Conservation (phyloP, 352 stramenopile genomes). For the Globisporangium spiculum region DNA sequence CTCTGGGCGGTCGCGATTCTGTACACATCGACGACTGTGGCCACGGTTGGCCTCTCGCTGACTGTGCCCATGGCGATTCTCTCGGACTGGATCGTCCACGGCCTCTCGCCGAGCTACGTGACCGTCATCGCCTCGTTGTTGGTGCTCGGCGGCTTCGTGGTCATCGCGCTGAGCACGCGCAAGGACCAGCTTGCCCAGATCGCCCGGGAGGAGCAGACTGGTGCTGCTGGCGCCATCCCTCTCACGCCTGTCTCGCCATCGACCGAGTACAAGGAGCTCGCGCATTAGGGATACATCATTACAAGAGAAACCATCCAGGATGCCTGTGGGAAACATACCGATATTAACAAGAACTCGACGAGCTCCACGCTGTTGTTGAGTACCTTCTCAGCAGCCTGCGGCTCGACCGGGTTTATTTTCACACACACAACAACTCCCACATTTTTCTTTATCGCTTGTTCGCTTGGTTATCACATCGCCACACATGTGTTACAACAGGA, state of each 20-base stretch:
- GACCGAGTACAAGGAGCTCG: slow-evolving; percentile 31
- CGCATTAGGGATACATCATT: slow-evolving; percentile 18
- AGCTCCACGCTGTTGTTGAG: slow-evolving; percentile 9
- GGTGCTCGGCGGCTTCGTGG: slow-evolving; percentile 71
- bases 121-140: slow-evolving; percentile 59
- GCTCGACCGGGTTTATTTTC: slow-evolving; percentile 1
- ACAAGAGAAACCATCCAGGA: neutral
- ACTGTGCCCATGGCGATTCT: slow-evolving; percentile 95
- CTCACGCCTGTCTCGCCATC: slow-evolving; percentile 27
- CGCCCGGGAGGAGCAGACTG: neutral
- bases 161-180: slow-evolving; percentile 55
- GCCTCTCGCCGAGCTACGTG: slow-evolving; percentile 43
- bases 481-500: slow-evolving; percentile 84
- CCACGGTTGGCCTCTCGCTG: slow-evolving; percentile 93
- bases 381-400: slow-evolving; percentile 6
- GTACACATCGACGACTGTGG: slow-evolving; percentile 94
- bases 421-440: neutral
- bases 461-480: neutral
- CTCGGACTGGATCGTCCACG: slow-evolving; percentile 79
- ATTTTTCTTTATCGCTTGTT: neutral
- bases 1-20: slow-evolving; percentile 94
- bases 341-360: neutral
- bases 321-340: neutral
- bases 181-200: slow-evolving; percentile 13
- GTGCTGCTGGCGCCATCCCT: neutral